Evolutionary conservation across 768 basidiomycete genomes (phyloP).

Genomic region (Mycena leptocephala): DNA sequence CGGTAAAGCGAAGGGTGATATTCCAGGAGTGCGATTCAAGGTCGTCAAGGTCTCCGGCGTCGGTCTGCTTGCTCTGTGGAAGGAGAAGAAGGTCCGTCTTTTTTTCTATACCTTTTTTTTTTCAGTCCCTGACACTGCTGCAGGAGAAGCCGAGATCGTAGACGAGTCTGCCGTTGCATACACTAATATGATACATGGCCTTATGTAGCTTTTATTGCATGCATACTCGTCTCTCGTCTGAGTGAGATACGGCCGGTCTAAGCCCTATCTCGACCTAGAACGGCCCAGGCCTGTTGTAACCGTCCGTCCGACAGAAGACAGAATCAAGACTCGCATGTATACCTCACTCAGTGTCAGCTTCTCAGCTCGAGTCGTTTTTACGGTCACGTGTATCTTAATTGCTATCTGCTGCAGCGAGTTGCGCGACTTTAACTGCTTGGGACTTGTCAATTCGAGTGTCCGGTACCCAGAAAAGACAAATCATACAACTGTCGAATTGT

Average conservation of each 20-base stretch:
- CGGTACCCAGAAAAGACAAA: too few relatives aligned
- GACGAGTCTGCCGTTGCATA: constrained; percentile 34
- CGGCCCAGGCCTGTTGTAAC: too few relatives aligned
- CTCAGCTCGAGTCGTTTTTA: too few relatives aligned
- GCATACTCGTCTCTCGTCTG: background rate
- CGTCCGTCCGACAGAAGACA: too few relatives aligned
- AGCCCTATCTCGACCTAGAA: too few relatives aligned
- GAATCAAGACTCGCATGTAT: too few relatives aligned
- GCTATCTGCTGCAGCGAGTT: too few relatives aligned
- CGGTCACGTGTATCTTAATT: too few relatives aligned
- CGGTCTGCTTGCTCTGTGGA: constrained; percentile 97
- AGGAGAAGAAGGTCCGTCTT: constrained; percentile 94
- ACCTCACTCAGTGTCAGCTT: too few relatives aligned
- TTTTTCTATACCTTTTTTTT: background rate
- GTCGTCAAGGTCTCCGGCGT: constrained; percentile 99
- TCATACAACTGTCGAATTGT: too few relatives aligned
- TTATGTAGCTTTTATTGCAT: constrained; percentile 28
- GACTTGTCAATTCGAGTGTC: too few relatives aligned
- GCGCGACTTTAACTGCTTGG: too few relatives aligned
- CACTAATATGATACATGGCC: constrained; percentile 30
- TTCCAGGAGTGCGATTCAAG: constrained; percentile 99
- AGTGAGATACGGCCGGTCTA: background rate
- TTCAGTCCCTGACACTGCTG: constrained; percentile 10
- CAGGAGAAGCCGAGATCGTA: constrained; percentile 86
- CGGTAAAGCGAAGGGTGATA: constrained; percentile 99